Evolutionary conservation across 305 asterid genomes (phyloP).

Genomic region (Petunia hybrid): DNA sequence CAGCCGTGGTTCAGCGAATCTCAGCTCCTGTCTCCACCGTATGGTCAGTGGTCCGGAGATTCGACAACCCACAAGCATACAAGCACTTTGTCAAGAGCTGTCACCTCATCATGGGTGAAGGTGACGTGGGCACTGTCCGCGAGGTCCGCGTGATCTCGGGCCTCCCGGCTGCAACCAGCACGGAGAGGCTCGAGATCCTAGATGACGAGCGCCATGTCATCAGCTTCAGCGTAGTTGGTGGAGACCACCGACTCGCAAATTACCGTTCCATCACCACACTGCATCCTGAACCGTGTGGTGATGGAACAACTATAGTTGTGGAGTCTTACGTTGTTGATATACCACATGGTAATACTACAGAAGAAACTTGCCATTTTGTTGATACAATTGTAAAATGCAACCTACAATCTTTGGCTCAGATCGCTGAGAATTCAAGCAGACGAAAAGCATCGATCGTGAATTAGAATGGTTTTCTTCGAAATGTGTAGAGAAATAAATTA

Average conservation of each 20-base stretch:
- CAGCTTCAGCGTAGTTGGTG: slow-evolving; percentile 84
- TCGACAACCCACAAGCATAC: slow-evolving; percentile 83
- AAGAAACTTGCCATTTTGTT: slow-evolving; percentile 73
- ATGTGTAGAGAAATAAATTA: background rate
- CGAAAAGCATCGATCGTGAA: slow-evolving; percentile 22
- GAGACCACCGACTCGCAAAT: slow-evolving; percentile 78
- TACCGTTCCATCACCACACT: slow-evolving; percentile 79
- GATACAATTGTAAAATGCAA: slow-evolving; percentile 84
- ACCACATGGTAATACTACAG: slow-evolving; percentile 74
- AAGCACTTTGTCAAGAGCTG: slow-evolving; percentile 87
- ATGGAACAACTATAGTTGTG: slow-evolving; percentile 58
- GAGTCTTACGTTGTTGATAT: slow-evolving; percentile 77
- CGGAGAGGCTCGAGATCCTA: slow-evolving; percentile 77
- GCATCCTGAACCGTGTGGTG: slow-evolving; percentile 49
- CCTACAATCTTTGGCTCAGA: slow-evolving; percentile 66
- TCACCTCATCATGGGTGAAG: slow-evolving; percentile 70
- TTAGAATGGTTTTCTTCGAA: background rate
- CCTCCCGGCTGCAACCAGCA: slow-evolving; percentile 78
- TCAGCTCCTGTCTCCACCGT: slow-evolving; percentile 71
- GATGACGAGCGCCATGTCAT: slow-evolving; percentile 80
- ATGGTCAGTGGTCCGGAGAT: slow-evolving; percentile 85
- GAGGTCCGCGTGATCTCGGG: slow-evolving; percentile 83
- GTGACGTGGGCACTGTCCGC: slow-evolving; percentile 71
- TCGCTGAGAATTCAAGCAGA: slow-evolving; percentile 47
- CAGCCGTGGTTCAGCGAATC: slow-evolving; percentile 72